phyloP scores from a whole-genome alignment of 2,329 filamentous ascomycete species.

The Cordyceps pruinosa region DNA sequence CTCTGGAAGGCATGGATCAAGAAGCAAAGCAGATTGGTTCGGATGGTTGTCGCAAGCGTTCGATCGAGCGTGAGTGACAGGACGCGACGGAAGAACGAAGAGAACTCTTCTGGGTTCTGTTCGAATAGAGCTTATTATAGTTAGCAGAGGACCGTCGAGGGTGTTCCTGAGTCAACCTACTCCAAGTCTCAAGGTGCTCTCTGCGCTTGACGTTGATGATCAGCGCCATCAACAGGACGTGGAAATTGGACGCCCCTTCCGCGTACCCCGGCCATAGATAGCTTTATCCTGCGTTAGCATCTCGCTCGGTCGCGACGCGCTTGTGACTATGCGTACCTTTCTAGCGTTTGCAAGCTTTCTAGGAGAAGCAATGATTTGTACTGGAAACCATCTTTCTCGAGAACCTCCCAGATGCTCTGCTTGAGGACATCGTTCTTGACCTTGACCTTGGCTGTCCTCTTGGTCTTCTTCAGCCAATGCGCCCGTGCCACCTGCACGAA shows the following conservation, averaged over 20 bases:
- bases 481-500: constrained; percentile 74
- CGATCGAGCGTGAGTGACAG: constrained; percentile 77
- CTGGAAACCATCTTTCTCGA: constrained; percentile 75
- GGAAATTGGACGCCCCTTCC: constrained; percentile 83
- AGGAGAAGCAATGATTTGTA: constrained; percentile 72
- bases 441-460: constrained; percentile 56
- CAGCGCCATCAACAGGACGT: constrained; percentile 79
- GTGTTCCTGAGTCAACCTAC: constrained; percentile 35
- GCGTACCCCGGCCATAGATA: constrained; percentile 94
- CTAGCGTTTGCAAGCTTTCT: constrained; percentile 84
- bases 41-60: constrained; percentile 58
- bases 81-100: constrained; percentile 79
- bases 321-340: constrained; percentile 51
- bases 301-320: neutral
- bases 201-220: constrained; percentile 83
- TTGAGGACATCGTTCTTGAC: constrained; percentile 83
- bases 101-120: constrained; percentile 73
- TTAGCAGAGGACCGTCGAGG: constrained; percentile 15
- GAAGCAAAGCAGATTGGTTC: constrained; percentile 81
- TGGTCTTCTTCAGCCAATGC: constrained; percentile 69
- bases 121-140: constrained; percentile 59
- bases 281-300: constrained; percentile 37
- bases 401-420: constrained; percentile 77
- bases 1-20: constrained; percentile 91
- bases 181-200: constrained; percentile 83